Percentiles rank a stretch among this genome's conserved stretches.
phyloP scores from a whole-genome alignment of 495 filamentous ascomycete species.

The Penicillium waksmanii region DNA sequence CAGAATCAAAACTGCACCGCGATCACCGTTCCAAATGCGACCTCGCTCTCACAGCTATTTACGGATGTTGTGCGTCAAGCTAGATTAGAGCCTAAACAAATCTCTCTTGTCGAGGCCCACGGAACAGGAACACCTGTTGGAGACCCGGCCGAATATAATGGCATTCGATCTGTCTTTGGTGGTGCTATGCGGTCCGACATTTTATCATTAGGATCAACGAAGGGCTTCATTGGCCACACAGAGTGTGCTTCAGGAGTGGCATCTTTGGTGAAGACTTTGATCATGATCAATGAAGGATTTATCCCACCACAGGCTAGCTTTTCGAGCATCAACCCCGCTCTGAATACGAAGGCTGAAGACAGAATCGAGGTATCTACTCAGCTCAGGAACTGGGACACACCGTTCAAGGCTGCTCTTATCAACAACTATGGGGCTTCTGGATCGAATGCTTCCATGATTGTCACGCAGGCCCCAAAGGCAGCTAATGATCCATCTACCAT shows the following conservation, averaged over 20 bases:
- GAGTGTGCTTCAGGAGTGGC: conserved; percentile 48
- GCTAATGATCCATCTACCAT: background rate
- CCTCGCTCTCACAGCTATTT: conserved; percentile 35
- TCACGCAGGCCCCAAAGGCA: background rate
- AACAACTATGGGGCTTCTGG: conserved; percentile 46
- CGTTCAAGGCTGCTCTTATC: conserved; percentile 33
- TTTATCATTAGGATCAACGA: conserved; percentile 40
- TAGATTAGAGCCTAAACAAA: conserved; percentile 9
- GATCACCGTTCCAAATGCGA: conserved; percentile 57
- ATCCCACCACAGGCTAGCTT: conserved; percentile 43
- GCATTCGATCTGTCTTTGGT: conserved; percentile 38
- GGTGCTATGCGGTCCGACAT: conserved; percentile 15
- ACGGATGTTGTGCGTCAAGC: conserved; percentile 9
- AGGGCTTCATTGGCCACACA: conserved; percentile 47
- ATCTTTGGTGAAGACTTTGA: conserved; percentile 41
- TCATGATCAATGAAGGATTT: conserved; percentile 44
- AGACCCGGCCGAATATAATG: conserved; percentile 35
- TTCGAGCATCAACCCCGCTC: conserved; percentile 37
- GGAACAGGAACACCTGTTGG: conserved; percentile 49
- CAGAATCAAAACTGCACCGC: conserved; percentile 62
- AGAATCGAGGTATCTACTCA: background rate
- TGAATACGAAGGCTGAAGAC: background rate
- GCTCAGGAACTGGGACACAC: conserved; percentile 29
- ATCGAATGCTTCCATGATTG: conserved; percentile 35
- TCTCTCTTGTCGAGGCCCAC: conserved; percentile 42